Base-by-base conservation (phyloP, 805 yeast genomes). In the Candida maesae region DNA sequence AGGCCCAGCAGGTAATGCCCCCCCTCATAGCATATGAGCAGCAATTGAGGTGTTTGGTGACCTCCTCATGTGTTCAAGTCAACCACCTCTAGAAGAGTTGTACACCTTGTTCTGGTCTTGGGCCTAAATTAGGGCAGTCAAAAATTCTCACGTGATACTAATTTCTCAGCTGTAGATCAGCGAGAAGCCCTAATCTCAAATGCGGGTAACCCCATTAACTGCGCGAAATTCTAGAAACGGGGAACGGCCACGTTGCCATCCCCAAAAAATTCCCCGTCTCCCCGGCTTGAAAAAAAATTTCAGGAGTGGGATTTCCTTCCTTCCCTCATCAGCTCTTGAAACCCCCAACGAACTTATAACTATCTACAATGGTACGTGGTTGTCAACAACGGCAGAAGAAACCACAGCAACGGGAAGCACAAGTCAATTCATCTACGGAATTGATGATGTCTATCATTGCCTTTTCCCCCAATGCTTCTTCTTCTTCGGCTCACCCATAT, bases 281-380 rank as follows among this genome's bases (percentile, higher is more conserved):
- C n/a, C n/a, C n/a, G n/a, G n/a, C n/a, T n/a, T n/a, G n/a, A n/a
- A 32, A 38, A 44, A 44, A 44, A 44, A 40, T 44, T 40, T 44
- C 44, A 39, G 33, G 29, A 30, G 35, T 15, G 12, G 12, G 14
- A 20, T 27, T 32, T 36, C 33, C 36, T 32, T 25, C 32, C 39
- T 32, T 30, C 19, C 29, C 29, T 15, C 30, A 27, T 14, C 18
- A 21, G 23, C 27, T 11, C 15, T 15, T 35, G 28, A 34, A 29
- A 24, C 9, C 18, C 27, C 23, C 23, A 27, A 21, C 6, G n/a
- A 33, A 26, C 42, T 36, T 36, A 28, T 30, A 32, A 28, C 14
- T 38, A 19, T 26, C 43, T 32, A 43, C 33, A 43, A 43, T 43
- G 46, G 46, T 43, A 36, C 20, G 46, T 81, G 76, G 31, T 16